Evolutionary conservation across 1,284 basidiomycete species (phyloP).

Genomic region (Ganoderma lucidum): DNA sequence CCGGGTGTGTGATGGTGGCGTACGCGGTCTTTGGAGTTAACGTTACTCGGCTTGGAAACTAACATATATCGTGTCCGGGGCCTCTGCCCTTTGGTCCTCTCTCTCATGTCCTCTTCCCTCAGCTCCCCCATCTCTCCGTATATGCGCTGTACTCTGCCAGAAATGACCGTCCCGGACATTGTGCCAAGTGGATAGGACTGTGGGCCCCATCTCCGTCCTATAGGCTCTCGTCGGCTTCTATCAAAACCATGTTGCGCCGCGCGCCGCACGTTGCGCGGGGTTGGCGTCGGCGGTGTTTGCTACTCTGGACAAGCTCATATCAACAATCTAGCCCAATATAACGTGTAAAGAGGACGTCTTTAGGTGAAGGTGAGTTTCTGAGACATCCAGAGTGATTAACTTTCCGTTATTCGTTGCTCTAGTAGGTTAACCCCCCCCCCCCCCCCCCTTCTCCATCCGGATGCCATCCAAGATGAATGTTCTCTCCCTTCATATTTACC

Average conservation of each 20-base stretch:
- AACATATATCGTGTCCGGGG: conserved; percentile 7
- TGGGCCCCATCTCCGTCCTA: not conserved
- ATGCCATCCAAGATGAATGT: not conserved
- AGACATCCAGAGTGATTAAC: not conserved
- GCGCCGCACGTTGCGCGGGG: conserved; percentile 3
- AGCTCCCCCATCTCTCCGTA: conserved; percentile 1
- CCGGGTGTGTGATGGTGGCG: conserved; percentile 32
- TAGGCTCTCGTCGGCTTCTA: not conserved
- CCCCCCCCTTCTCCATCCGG: not conserved
- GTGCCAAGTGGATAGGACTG: too few relatives aligned
- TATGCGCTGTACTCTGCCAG: not conserved
- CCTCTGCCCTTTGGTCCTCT: not conserved
- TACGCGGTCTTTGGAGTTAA: conserved; percentile 12
- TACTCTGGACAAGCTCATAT: not conserved
- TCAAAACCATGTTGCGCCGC: not conserved
- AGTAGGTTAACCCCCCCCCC: not conserved
- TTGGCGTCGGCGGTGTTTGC: conserved; percentile 12
- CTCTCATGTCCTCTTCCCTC: not conserved
- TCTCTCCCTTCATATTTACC: not conserved
- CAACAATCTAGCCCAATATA: not conserved
- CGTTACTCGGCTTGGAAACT: conserved; percentile 15
- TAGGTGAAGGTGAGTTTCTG: conserved; percentile 15
- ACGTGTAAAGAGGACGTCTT: conserved; percentile 11
- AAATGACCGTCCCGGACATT: not conserved
- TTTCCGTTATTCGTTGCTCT: not conserved